These are phyloP conservation scores for Nemania sp. DNA, from an alignment of 2,329 filamentous ascomycete species.

Conservation along the genomic window DNA sequence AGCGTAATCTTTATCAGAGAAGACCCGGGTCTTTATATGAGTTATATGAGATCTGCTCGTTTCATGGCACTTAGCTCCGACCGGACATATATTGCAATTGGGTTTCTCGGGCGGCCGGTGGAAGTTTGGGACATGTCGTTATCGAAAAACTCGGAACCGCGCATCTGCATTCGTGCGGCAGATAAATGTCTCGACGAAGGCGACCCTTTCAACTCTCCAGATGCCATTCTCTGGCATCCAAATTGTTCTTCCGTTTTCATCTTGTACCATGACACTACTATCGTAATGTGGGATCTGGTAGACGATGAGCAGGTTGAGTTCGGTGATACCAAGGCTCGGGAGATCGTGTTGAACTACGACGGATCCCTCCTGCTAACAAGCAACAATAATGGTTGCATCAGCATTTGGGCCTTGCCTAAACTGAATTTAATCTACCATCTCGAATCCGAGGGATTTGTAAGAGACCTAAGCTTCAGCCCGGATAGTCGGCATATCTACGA, in stretches of 20 bases:
- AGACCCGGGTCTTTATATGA: background rate
- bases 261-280: slow-evolving; percentile 2
- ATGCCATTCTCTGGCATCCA: background rate
- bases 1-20: background rate
- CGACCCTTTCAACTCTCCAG: background rate
- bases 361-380: slow-evolving; percentile 1
- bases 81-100: background rate
- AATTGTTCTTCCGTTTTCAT: background rate
- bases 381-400: background rate
- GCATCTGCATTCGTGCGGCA: background rate
- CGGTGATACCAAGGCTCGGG: background rate
- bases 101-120: background rate
- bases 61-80: background rate
- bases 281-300: slow-evolving; percentile 1
- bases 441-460: background rate
- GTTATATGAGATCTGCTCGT: background rate
- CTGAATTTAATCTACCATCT: background rate
- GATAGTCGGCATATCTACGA: background rate
- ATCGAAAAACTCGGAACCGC: background rate
- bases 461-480: background rate
- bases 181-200: background rate
- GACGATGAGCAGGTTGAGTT: slow-evolving; percentile 1
- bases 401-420: background rate
- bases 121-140: background rate
- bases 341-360: background rate